Conservation (phyloP, 257 asterid species). For the Knoxia roxburghii region DNA sequence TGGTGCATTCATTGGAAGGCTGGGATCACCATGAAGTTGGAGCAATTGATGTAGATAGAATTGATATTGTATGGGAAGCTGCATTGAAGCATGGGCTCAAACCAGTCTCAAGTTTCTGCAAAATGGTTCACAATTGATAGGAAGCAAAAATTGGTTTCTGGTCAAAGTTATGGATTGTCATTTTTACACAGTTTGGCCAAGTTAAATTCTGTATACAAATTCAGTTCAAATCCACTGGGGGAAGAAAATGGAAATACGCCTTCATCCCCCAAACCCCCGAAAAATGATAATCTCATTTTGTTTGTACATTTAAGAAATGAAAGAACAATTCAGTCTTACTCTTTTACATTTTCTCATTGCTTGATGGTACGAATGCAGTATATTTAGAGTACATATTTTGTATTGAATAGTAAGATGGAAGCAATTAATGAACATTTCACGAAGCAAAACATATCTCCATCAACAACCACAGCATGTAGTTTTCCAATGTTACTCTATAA, state of each 20-base stretch:
- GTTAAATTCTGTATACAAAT: not conserved
- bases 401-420: no score
- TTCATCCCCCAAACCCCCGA: no score
- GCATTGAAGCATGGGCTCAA: constrained; percentile 76
- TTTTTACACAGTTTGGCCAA: not conserved
- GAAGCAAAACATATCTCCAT: no score
- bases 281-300: not conserved
- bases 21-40: constrained; percentile 94
- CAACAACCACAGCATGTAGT: no score
- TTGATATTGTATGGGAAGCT: constrained; percentile 80
- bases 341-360: no score
- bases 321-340: not conserved
- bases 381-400: no score
- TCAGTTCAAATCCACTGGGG: not conserved
- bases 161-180: not conserved
- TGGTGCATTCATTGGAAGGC: constrained; percentile 71
- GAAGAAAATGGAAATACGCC: no score
- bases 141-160: not conserved
- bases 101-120: constrained; percentile 40
- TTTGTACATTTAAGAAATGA: constrained; percentile 1
- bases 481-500: no score
- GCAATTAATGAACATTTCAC: no score
- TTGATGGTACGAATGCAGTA: no score
- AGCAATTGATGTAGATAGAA: constrained; percentile 71
- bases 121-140: constrained; percentile 7